These are phyloP conservation scores for Sophora flavescens DNA, from an alignment of 306 rosid genomes.

Conservation along the genomic window DNA sequence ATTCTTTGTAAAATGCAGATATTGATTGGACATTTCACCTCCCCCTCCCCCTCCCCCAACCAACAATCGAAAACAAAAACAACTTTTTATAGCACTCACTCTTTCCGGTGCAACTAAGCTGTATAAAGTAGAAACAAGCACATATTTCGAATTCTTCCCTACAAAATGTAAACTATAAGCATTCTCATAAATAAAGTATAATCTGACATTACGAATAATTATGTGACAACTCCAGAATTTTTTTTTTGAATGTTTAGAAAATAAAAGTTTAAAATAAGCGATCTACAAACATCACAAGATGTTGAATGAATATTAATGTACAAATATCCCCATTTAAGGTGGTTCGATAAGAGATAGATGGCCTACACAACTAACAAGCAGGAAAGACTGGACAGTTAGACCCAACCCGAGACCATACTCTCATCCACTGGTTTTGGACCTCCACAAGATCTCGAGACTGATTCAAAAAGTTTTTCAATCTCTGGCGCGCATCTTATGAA, in stretches of 20 bases:
- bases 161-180: neutral
- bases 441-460: conserved; percentile 97
- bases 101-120: neutral
- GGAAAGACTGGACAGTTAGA: conserved; percentile 51
- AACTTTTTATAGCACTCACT: neutral
- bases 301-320: neutral
- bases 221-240: neutral
- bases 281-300: neutral
- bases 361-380: conserved; percentile 13
- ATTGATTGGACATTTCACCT: neutral
- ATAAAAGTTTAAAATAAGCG: neutral
- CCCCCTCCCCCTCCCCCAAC: neutral
- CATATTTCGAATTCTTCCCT: neutral
- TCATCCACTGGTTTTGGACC: conserved; percentile 96
- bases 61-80: too few relatives aligned
- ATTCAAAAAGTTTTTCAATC: conserved; percentile 94
- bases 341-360: conserved; percentile 2
- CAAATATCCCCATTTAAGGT: neutral
- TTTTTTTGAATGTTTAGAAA: neutral
- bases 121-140: neutral
- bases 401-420: conserved; percentile 90
- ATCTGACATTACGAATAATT: neutral
- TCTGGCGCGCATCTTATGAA: conserved; percentile 98
- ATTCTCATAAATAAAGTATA: neutral
- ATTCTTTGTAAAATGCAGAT: too few relatives aligned